phyloP scores from a whole-genome alignment of 2,329 filamentous ascomycete genomes.

The Cladophialophora chaetospira region DNA sequence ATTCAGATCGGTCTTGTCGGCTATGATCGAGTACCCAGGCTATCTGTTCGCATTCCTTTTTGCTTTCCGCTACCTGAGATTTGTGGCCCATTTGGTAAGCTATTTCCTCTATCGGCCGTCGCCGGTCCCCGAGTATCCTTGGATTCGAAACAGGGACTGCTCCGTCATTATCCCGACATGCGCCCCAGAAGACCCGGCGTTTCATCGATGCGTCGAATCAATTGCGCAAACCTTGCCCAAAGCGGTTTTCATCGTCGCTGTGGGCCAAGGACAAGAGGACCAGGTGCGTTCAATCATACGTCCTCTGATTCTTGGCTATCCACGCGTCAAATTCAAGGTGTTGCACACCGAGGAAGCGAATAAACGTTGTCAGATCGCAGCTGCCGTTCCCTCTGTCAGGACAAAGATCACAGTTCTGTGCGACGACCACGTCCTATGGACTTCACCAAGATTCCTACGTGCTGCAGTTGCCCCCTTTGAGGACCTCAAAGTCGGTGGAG shows the following conservation, averaged over 20 bases:
- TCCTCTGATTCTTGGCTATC: slow-evolving; percentile 2
- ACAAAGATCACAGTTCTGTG: slow-evolving; percentile 51
- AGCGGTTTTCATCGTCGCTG: slow-evolving; percentile 50
- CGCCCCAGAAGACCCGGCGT: slow-evolving; percentile 46
- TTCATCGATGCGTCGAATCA: slow-evolving; percentile 46
- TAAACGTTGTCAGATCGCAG: slow-evolving; percentile 54
- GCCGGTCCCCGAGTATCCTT: slow-evolving; percentile 34
- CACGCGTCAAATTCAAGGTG: slow-evolving; percentile 34
- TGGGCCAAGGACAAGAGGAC: slow-evolving; percentile 37
- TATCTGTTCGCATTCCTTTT: slow-evolving; percentile 43
- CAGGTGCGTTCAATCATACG: slow-evolving; percentile 15
- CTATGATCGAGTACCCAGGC: not conserved
- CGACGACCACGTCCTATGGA: slow-evolving; percentile 60
- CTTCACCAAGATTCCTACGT: slow-evolving; percentile 42
- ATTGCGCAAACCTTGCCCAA: slow-evolving; percentile 45
- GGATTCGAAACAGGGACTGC: slow-evolving; percentile 44
- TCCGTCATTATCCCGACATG: slow-evolving; percentile 58
- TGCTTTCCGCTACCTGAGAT: slow-evolving; percentile 50
- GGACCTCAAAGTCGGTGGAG: slow-evolving; percentile 53
- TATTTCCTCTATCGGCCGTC: slow-evolving; percentile 47
- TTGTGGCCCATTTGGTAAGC: slow-evolving; percentile 47
- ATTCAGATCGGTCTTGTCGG: not conserved
- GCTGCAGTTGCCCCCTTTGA: slow-evolving; percentile 49
- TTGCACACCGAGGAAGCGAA: slow-evolving; percentile 41
- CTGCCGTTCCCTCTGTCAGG: slow-evolving; percentile 41